phyloP scores from a whole-genome alignment of 441 rosid genomes.

The Populus trichocarpa region DNA sequence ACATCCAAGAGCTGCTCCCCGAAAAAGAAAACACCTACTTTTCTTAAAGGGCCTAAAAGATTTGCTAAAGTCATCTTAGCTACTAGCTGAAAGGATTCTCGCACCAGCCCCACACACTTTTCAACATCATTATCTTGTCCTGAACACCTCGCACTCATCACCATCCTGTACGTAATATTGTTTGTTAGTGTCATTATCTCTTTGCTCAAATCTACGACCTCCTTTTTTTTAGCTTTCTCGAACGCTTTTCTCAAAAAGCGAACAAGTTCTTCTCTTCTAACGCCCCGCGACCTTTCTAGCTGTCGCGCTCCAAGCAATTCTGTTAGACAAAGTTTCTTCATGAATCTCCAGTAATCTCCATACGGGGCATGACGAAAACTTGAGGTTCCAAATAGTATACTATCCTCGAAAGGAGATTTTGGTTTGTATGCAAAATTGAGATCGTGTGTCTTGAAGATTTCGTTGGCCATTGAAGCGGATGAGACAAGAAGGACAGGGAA shows the following conservation, averaged over 20 bases:
- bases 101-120: conserved; percentile 24
- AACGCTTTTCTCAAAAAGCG: conserved; percentile 17
- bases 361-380: conserved; percentile 37
- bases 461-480: conserved; percentile 30
- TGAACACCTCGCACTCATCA: conserved; percentile 35
- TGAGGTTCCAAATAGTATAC: conserved; percentile 25
- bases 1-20: conserved; percentile 30
- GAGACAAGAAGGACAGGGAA: conserved; percentile 33
- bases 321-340: conserved; percentile 43
- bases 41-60: conserved; percentile 26
- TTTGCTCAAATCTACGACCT: conserved; percentile 28
- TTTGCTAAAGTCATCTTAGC: conserved; percentile 19
- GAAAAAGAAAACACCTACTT: conserved; percentile 17
- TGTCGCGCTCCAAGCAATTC: conserved; percentile 29
- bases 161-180: conserved; percentile 33
- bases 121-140: conserved; percentile 40
- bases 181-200: conserved; percentile 38
- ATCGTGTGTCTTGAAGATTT: conserved; percentile 38
- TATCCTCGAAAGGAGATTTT: conserved; percentile 2
- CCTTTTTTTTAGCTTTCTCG: conserved; percentile 20
- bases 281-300: conserved; percentile 24
- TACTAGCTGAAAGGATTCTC: not conserved
- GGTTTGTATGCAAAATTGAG: conserved; percentile 29
- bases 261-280: conserved; percentile 32
- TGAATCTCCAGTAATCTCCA: conserved; percentile 49